These are phyloP conservation scores for Solanum chilense DNA, from an alignment of 257 asterid genomes.

Conservation along the genomic window DNA sequence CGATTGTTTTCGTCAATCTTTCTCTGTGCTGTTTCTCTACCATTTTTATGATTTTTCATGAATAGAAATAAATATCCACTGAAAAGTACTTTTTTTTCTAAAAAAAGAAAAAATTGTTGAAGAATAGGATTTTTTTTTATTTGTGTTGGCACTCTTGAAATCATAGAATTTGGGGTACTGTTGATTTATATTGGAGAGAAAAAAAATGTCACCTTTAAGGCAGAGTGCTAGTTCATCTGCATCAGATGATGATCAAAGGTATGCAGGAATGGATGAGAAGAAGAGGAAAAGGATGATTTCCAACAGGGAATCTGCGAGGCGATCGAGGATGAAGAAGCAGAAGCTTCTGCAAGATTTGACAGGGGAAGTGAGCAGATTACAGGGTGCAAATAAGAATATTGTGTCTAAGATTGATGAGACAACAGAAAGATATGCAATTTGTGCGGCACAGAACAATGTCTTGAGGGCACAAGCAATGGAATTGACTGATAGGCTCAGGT, in stretches of 20 bases:
- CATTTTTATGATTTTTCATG: constrained; percentile 56
- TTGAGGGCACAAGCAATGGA: constrained; percentile 50
- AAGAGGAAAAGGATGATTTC: constrained; percentile 46
- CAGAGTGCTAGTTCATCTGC: constrained; percentile 10
- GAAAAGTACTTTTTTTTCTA: neutral
- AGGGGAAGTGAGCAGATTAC: constrained; percentile 23
- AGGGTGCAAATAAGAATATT: constrained; percentile 36
- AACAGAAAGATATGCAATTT: constrained; percentile 11
- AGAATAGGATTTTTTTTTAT: neutral
- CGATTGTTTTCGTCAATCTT: constrained; percentile 40
- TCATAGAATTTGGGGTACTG: neutral
- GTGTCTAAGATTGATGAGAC: constrained; percentile 37
- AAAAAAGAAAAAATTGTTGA: neutral
- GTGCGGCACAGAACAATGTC: constrained; percentile 43
- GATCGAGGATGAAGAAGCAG: constrained; percentile 33
- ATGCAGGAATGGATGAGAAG: constrained; percentile 31
- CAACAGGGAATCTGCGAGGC: constrained; percentile 36
- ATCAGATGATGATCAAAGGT: constrained; percentile 22
- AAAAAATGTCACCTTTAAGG: constrained; percentile 18
- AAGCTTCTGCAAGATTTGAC: constrained; percentile 41
- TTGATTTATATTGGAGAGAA: neutral
- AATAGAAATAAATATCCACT: neutral
- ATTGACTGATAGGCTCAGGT: constrained; percentile 37
- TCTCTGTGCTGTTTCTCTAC: constrained; percentile 65
- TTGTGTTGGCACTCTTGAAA: neutral